These are phyloP conservation scores for Knoxdaviesia capensis DNA, from an alignment of 2,329 filamentous ascomycete species.

Conservation along the genomic window DNA sequence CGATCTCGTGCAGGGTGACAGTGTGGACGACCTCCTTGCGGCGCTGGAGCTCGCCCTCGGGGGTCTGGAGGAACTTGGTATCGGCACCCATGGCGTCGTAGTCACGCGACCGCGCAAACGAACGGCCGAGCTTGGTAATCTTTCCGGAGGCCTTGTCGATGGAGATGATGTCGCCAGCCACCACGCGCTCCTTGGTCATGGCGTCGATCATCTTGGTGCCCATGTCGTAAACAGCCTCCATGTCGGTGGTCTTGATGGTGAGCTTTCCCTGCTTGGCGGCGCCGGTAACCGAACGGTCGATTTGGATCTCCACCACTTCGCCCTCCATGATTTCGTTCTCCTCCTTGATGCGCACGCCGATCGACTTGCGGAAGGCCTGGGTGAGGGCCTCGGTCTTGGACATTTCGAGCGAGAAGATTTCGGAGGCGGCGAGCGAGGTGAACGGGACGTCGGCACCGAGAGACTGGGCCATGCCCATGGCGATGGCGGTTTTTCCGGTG, in stretches of 20 bases:
- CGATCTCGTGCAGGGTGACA: conserved; percentile 91
- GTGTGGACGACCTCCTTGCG: conserved; percentile 95
- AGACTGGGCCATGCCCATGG: conserved; percentile 96
- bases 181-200: conserved; percentile 98
- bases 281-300: conserved; percentile 88
- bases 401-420: conserved; percentile 98
- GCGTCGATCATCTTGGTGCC: conserved; percentile 99
- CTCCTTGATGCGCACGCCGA: conserved; percentile 94
- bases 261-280: conserved; percentile 97
- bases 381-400: conserved; percentile 96
- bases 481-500: conserved; percentile 95
- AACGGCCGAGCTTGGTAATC: conserved; percentile 90
- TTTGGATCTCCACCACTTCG: conserved; percentile 96
- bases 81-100: conserved; percentile 99
- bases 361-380: conserved; percentile 97
- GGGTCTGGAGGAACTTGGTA: conserved; percentile 94
- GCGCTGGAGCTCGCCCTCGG: conserved; percentile 92
- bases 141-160: conserved; percentile 98
- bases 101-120: conserved; percentile 84
- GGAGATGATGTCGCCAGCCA: conserved; percentile 94
- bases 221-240: conserved; percentile 99
- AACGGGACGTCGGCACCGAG: conserved; percentile 89
- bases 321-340: conserved; percentile 99
- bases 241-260: conserved; percentile 98
- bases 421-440: conserved; percentile 83